Conservation (phyloP, 345 rosid genomes). For the Rhodamnia rubescens region DNA sequence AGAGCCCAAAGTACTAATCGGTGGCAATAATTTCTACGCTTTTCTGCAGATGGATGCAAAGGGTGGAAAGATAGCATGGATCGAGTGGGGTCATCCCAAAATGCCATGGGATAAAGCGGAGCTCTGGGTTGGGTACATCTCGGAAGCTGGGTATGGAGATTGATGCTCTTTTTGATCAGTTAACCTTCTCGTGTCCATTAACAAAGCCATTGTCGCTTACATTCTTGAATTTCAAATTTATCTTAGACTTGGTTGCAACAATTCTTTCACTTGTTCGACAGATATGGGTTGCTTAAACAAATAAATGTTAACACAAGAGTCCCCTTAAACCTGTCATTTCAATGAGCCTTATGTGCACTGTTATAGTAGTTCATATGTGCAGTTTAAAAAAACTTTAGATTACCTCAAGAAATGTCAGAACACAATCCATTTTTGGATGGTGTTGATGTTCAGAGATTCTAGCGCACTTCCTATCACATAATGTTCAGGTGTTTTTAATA, state of each 20-base stretch:
- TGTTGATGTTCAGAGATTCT: background rate
- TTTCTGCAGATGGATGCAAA: slow-evolving; percentile 70
- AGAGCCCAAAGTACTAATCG: slow-evolving; percentile 66
- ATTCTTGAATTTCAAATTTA: background rate
- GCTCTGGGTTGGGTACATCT: slow-evolving; percentile 84
- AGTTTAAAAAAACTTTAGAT: background rate
- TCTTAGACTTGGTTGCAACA: background rate
- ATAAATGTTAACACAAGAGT: too few relatives aligned
- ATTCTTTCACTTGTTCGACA: background rate
- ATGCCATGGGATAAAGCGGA: slow-evolving; percentile 98
- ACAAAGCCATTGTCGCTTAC: background rate
- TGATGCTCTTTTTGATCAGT: background rate
- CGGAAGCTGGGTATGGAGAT: slow-evolving; percentile 60
- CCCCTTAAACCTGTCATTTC: background rate
- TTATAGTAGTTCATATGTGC: background rate
- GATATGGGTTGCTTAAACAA: background rate
- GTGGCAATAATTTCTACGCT: slow-evolving; percentile 85
- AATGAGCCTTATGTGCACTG: background rate
- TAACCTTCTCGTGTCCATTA: background rate
- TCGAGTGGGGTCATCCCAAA: slow-evolving; percentile 81
- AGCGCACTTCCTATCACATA: background rate
- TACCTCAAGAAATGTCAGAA: background rate
- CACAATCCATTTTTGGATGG: background rate
- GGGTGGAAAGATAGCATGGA: slow-evolving; percentile 76
- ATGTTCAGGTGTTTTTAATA: background rate